phyloP scores from a whole-genome alignment of 2,329 filamentous ascomycete genomes.

The Ambrosiella xylebori region DNA sequence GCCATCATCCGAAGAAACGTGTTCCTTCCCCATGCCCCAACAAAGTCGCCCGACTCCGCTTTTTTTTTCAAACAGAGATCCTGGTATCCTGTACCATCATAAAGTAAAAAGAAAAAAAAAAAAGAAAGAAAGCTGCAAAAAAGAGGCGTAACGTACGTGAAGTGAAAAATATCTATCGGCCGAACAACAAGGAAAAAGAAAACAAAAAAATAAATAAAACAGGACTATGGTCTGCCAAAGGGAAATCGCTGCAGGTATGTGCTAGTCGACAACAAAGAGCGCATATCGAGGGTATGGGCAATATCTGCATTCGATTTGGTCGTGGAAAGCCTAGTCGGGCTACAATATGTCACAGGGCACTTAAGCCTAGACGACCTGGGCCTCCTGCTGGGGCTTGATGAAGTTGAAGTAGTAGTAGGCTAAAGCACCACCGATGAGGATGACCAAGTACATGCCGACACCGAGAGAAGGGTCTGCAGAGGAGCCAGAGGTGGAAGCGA shows the following conservation, averaged over 20 bases:
- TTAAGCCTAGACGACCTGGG: conserved; percentile 19
- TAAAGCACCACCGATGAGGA: conserved; percentile 58
- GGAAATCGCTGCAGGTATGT: background rate
- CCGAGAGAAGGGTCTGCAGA: conserved; percentile 43
- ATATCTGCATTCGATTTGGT: background rate
- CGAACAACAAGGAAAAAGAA: background rate
- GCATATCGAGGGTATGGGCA: background rate
- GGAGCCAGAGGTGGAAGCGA: conserved; percentile 30
- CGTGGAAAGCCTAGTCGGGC: background rate
- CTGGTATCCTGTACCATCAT: background rate
- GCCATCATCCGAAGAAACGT: background rate
- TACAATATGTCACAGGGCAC: background rate
- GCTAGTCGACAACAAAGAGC: background rate
- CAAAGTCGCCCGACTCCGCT: background rate
- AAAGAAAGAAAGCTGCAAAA: conserved; percentile 2
- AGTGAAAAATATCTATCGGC: conserved; percentile 1
- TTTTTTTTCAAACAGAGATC: background rate
- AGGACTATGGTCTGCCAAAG: background rate
- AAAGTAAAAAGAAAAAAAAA: background rate
- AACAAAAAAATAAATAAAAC: conserved; percentile 1
- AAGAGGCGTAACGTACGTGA: background rate
- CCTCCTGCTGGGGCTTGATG: conserved; percentile 37
- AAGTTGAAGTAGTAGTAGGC: conserved; percentile 80
- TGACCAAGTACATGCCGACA: conserved; percentile 62
- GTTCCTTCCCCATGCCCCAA: background rate